These are phyloP conservation scores for Bocquillonia castaneifolia DNA, from an alignment of 441 rosid genomes.

Conservation along the genomic window DNA sequence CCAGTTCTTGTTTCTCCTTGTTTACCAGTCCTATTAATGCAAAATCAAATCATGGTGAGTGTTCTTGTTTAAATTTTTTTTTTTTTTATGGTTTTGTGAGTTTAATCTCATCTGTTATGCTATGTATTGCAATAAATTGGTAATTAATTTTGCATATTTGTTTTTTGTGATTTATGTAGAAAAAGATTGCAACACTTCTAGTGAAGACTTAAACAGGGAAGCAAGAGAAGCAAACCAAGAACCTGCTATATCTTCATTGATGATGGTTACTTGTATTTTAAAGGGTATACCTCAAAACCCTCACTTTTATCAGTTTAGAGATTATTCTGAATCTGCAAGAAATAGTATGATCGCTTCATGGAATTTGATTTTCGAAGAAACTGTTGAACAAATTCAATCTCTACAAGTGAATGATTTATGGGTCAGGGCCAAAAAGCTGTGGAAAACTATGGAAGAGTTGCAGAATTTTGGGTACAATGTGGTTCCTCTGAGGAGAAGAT, in stretches of 20 bases:
- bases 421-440: slow-evolving; percentile 19
- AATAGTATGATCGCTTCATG: slow-evolving; percentile 16
- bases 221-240: slow-evolving; percentile 9
- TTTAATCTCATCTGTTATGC: no score
- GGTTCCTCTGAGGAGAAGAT: slow-evolving; percentile 17
- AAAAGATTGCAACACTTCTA: not conserved
- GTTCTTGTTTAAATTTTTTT: no score
- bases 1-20: no score
- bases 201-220: slow-evolving; percentile 1
- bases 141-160: no score
- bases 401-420: slow-evolving; percentile 18
- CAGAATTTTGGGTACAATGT: slow-evolving; percentile 26
- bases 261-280: slow-evolving; percentile 13
- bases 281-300: slow-evolving; percentile 26
- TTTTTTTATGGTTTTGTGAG: no score
- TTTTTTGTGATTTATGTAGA: no score
- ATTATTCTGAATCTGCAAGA: slow-evolving; percentile 22
- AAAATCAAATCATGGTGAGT: no score
- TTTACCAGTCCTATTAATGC: no score
- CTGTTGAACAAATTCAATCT: slow-evolving; percentile 16
- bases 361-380: slow-evolving; percentile 24
- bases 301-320: slow-evolving; percentile 24
- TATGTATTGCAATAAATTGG: no score
- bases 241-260: slow-evolving; percentile 12
- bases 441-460: slow-evolving; percentile 30